A percentile compares a stretch with the other conserved stretches of the same genome.
phyloP scores from a whole-genome alignment of 495 filamentous ascomycete genomes.

The Podospora pseudoanserina region DNA sequence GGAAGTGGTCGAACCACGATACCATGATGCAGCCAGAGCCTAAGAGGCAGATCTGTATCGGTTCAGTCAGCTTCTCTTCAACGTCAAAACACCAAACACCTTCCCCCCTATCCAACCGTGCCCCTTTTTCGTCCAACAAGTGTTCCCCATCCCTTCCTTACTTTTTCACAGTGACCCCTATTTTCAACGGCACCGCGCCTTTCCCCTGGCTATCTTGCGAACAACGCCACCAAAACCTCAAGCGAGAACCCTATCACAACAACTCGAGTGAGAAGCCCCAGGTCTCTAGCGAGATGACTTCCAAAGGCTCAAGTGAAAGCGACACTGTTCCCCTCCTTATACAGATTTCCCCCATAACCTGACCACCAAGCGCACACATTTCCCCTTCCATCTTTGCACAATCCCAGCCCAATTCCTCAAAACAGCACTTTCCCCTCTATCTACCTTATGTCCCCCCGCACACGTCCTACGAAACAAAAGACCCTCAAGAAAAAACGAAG shows the following conservation, averaged over 20 bases:
- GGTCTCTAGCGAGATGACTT: background rate
- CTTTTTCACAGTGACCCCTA: background rate
- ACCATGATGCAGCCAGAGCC: conserved; percentile 71
- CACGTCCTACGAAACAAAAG: background rate
- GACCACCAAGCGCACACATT: background rate
- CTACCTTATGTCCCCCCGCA: background rate
- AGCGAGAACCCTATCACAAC: background rate
- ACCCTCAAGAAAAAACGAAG: background rate
- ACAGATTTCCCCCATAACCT: background rate
- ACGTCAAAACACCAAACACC: background rate
- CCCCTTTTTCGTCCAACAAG: background rate
- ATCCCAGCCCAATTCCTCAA: too few relatives aligned
- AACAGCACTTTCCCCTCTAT: background rate
- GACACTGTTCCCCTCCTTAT: background rate
- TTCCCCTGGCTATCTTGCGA: background rate
- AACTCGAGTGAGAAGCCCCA: background rate
- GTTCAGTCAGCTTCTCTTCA: background rate
- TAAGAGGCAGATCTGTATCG: conserved; percentile 64
- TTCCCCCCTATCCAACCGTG: background rate
- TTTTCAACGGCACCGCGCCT: background rate
- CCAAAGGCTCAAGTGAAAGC: background rate
- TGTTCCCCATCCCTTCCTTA: background rate
- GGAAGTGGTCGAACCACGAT: conserved; percentile 73
- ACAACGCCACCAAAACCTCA: background rate
- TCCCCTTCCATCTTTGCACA: background rate